Percentiles rank a stretch among this genome's conserved stretches.
phyloP scores from a whole-genome alignment of 208 protist genomes.

The Leishmania amazonensis region DNA sequence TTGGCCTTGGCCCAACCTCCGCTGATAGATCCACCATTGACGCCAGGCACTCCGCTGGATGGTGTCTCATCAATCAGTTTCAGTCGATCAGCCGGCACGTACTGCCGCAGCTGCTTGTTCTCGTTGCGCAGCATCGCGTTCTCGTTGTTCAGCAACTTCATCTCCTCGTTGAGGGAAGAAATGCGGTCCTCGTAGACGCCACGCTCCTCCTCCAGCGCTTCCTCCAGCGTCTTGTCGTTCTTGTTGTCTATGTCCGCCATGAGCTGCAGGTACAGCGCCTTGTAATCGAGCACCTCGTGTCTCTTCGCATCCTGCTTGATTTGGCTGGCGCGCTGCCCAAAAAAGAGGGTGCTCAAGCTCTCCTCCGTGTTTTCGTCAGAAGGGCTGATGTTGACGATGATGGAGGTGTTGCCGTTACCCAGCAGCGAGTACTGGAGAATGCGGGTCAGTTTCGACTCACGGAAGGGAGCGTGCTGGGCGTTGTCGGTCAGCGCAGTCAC shows the following conservation, averaged over 20 bases:
- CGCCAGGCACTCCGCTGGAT: slow-evolving; percentile 1
- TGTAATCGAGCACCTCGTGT: slow-evolving; percentile 93
- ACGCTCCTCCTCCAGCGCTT: slow-evolving; percentile 73
- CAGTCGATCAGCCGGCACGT: slow-evolving; percentile 43
- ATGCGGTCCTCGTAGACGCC: slow-evolving; percentile 79
- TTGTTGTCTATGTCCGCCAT: slow-evolving; percentile 87
- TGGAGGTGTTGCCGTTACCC: slow-evolving; percentile 91
- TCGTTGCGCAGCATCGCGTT: slow-evolving; percentile 64
- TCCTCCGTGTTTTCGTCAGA: slow-evolving; percentile 87
- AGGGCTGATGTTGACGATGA: slow-evolving; percentile 91
- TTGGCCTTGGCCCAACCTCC: slow-evolving; percentile 51
- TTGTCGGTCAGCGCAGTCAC: slow-evolving; percentile 84
- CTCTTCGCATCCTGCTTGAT: slow-evolving; percentile 92
- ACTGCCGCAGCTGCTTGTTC: slow-evolving; percentile 39
- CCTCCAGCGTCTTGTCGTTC: slow-evolving; percentile 78
- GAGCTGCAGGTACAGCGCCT: slow-evolving; percentile 87
- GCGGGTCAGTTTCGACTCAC: slow-evolving; percentile 95
- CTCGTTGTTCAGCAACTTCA: slow-evolving; percentile 67
- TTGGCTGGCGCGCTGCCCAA: slow-evolving; percentile 93
- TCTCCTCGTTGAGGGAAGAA: slow-evolving; percentile 51
- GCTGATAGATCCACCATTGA: slow-evolving; percentile 3
- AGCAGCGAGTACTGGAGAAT: slow-evolving; percentile 93
- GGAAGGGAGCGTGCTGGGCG: slow-evolving; percentile 85
- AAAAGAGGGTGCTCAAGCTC: slow-evolving; percentile 85
- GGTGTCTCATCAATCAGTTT: slow-evolving; percentile 22